Percentiles rank a stretch among this genome's conserved stretches.
These are phyloP conservation scores for Plectosphaerella cucumerina DNA, from an alignment of 2,329 filamentous ascomycete genomes.

Conservation along the genomic window DNA sequence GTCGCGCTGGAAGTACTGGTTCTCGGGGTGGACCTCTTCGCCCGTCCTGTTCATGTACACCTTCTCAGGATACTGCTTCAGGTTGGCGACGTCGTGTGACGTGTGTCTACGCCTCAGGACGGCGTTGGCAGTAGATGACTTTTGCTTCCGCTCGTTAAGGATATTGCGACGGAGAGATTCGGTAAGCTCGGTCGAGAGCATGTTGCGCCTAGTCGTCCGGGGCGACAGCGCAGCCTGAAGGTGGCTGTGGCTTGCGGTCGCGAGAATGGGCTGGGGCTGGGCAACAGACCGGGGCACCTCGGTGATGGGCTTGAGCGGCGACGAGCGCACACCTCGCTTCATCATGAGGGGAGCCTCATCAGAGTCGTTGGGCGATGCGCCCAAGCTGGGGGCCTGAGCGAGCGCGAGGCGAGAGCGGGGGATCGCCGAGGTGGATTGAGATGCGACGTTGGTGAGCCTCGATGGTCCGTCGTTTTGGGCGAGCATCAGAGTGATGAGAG, in stretches of 20 bases:
- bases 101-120: constrained; percentile 88
- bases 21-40: constrained; percentile 63
- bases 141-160: constrained; percentile 92
- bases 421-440: constrained; percentile 66
- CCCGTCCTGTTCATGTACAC: constrained; percentile 51
- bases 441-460: constrained; percentile 63
- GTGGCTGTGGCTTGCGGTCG: constrained; percentile 53
- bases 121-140: constrained; percentile 82
- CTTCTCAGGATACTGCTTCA: constrained; percentile 75
- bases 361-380: constrained; percentile 52
- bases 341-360: constrained; percentile 62
- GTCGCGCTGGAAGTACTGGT: constrained; percentile 80
- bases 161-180: constrained; percentile 89
- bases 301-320: constrained; percentile 48
- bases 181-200: constrained; percentile 91
- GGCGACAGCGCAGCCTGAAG: constrained; percentile 81
- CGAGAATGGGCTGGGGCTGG: constrained; percentile 66
- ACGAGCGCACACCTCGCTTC: constrained; percentile 51
- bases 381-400: constrained; percentile 32
- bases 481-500: constrained; percentile 85
- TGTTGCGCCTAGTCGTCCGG: constrained; percentile 86
- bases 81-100: constrained; percentile 83
- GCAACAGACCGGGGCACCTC: constrained; percentile 63
- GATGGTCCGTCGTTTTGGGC: constrained; percentile 69
- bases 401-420: constrained; percentile 50